Percentiles rank a stretch among this genome's conserved stretches.
Conservation (phyloP, 75 land plant genomes). For the Azolla pinnata region DNA sequence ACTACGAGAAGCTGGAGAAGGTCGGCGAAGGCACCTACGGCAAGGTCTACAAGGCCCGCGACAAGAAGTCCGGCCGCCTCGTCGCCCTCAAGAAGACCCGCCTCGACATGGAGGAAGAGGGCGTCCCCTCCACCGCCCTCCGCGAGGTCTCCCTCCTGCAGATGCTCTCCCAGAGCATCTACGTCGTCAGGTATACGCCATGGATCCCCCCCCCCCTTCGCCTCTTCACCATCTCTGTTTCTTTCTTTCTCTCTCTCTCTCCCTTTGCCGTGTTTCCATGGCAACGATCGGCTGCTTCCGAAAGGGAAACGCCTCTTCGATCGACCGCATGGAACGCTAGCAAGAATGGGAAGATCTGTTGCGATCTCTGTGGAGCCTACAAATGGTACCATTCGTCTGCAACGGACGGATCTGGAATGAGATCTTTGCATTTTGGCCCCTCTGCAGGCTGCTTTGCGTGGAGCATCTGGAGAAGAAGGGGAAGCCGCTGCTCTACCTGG, state of each 20-base stretch:
- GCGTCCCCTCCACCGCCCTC: conserved; percentile 85
- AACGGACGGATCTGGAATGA: no score
- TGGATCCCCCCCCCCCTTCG: no score
- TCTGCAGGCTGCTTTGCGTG: conserved; percentile 52
- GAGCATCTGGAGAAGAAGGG: conserved; percentile 78
- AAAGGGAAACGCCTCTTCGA: neutral
- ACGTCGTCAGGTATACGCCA: conserved; percentile 51
- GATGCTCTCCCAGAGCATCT: conserved; percentile 67
- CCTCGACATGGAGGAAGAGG: conserved; percentile 78
- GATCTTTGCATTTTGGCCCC: neutral
- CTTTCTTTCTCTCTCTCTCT: neutral
- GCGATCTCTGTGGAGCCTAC: neutral
- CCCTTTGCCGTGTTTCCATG: no score
- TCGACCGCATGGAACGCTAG: neutral
- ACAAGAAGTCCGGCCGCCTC: conserved; percentile 54
- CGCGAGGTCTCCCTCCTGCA: conserved; percentile 88
- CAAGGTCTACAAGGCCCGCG: conserved; percentile 83
- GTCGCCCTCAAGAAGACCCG: conserved; percentile 83
- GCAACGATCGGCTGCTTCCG: neutral
- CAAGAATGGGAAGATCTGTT: neutral
- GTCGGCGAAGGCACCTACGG: conserved; percentile 85
- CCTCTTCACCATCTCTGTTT: neutral
- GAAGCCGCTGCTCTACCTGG: conserved; percentile 69
- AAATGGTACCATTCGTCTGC: no score
- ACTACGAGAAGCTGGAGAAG: conserved; percentile 77